These are phyloP conservation scores for Physcomitrium patens DNA, from an alignment of 225 moss, liverwort and hornwort genomes.

Conservation along the genomic window DNA sequence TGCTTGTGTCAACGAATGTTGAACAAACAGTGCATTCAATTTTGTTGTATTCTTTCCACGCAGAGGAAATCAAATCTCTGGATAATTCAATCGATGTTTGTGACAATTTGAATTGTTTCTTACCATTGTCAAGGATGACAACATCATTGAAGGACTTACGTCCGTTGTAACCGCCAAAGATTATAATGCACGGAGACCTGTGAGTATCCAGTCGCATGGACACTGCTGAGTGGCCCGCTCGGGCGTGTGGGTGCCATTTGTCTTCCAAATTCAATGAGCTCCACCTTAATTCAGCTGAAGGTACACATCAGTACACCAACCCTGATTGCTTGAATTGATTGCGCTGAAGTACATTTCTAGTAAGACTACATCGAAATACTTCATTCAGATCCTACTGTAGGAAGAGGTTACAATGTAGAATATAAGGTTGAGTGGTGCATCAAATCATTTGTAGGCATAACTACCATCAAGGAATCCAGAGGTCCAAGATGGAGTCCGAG, in stretches of 20 bases:
- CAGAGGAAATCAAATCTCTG: not conserved
- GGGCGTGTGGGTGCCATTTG: conserved; percentile 67
- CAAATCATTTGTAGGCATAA: not conserved
- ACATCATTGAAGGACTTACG: conserved; percentile 75
- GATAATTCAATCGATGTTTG: not conserved
- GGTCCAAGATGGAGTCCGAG: conserved; percentile 69
- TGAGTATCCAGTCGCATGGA: conserved; percentile 46
- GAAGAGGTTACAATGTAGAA: not conserved
- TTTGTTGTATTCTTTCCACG: not conserved
- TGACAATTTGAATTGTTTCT: conserved; percentile 14
- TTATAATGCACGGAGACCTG: conserved; percentile 40
- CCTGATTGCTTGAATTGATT: conserved; percentile 20
- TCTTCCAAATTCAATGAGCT: conserved; percentile 47
- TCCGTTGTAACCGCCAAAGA: conserved; percentile 94
- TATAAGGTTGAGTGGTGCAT: conserved; percentile 8
- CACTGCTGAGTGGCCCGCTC: conserved; percentile 86
- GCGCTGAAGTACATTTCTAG: conserved; percentile 13
- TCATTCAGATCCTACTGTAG: not conserved
- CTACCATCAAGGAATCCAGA: conserved; percentile 91
- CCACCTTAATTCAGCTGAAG: conserved; percentile 83
- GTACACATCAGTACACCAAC: conserved; percentile 25
- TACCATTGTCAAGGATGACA: conserved; percentile 80
- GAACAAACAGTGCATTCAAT: not conserved
- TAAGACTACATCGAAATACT: not conserved
- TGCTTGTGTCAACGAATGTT: not conserved